Evolutionary conservation across 2,329 filamentous ascomycete species (phyloP).

Genomic region (Celoporthe dispersa): DNA sequence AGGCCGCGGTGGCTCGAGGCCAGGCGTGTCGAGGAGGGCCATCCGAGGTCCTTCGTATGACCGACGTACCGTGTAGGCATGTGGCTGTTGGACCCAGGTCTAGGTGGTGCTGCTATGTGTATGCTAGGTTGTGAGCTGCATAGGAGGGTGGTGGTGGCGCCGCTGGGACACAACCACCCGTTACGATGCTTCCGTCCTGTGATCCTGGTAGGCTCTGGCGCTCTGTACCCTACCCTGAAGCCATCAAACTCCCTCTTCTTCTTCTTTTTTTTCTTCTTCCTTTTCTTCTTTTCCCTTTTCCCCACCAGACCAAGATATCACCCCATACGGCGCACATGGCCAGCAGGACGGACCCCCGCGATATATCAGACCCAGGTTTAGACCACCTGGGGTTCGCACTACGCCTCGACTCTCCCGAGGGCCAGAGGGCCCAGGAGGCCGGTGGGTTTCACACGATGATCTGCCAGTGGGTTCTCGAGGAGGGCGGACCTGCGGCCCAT

Average conservation of each 20-base stretch:
- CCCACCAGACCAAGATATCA: neutral
- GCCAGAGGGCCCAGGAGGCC: neutral
- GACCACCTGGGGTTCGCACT: neutral
- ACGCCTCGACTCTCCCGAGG: neutral
- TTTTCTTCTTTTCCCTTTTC: neutral
- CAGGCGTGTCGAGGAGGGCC: no score
- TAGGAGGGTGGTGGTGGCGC: neutral
- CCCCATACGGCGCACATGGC: neutral
- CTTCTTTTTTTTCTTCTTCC: neutral
- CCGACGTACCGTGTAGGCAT: neutral
- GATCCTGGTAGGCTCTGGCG: neutral
- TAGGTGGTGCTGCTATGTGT: neutral
- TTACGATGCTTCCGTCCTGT: neutral
- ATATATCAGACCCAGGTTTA: neutral
- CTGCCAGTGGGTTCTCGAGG: neutral
- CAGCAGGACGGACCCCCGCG: neutral
- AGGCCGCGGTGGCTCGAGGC: neutral
- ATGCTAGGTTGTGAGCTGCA: no score
- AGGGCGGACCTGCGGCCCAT: conserved; percentile 12
- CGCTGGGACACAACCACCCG: neutral
- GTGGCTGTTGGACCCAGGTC: neutral
- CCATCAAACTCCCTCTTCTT: no score
- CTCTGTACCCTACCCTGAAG: neutral
- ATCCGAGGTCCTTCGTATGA: neutral
- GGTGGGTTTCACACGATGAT: conserved; percentile 2